Base-by-base conservation (phyloP, 768 basidiomycete species). In the Suillus brevipes region DNA sequence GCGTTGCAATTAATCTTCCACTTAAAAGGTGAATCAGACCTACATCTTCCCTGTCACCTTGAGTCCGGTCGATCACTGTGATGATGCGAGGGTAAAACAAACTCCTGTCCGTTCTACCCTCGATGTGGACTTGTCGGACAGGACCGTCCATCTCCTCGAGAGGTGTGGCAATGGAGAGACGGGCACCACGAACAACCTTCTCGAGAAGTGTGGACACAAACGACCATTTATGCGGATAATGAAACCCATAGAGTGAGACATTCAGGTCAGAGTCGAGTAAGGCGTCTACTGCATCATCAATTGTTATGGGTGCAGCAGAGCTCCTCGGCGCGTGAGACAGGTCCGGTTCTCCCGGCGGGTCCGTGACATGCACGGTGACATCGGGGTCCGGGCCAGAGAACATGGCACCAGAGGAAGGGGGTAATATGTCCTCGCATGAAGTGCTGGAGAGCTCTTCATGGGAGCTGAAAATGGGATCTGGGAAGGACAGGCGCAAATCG, bases 401-500 rank as follows among this genome's bases (percentile, higher is more conserved):
- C 25, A 64, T 62, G 53, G 70, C 70, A 61, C 82, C 81, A 66
- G 80, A 73, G 40, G 40, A 12, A 61, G 78, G 75, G 59, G 78
- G 75, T 64, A 83, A 79, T 56, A 80, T 69, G 42, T 85, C 81
- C 67, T 87, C 85, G 72, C 84, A 87, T 40, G 89, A 87, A 66
- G 83, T 81, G 74, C 81, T 82, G 58, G 78, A 71, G 60, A 85
- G 78, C 64, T 90, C 85, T 76, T 87, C 83, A 66, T 81, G 83
- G 62, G 89, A 89, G 73, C 88, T 89, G 63, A 86, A 87, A 72
- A 93, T 83, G 65, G 91, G 91, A 78, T 94, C 91, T 45, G 91
- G 91, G 78, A 94, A 94, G 40, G 91, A 92, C 64, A 93, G 76
- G 69, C 89, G 85, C 66, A 93, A 83, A 78, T 92, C 90, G 75